Percentiles rank a stretch among this genome's conserved stretches.
phyloP scores from a whole-genome alignment of 2,329 filamentous ascomycete genomes.

The Davidsoniella australis region DNA sequence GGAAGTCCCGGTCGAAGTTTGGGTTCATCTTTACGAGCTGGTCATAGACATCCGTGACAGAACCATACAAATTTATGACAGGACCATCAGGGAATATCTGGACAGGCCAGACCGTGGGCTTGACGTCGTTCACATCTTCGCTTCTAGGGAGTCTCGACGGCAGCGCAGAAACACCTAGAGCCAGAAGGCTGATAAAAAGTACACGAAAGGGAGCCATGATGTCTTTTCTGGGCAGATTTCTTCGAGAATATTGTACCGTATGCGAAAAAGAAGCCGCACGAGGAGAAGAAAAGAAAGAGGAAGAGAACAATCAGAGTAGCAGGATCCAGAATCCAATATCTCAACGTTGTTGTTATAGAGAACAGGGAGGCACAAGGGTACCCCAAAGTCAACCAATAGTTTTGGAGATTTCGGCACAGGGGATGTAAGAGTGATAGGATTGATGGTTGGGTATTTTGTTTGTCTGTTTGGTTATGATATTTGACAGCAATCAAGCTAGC shows the following conservation, averaged over 20 bases:
- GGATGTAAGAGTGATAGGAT: too few relatives aligned
- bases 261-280: not conserved
- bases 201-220: constrained; percentile 8
- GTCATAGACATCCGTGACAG: constrained; percentile 13
- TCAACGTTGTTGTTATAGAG: too few relatives aligned
- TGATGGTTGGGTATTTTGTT: too few relatives aligned
- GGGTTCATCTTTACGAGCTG: constrained; percentile 14
- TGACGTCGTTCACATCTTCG: constrained; percentile 1
- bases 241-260: not conserved
- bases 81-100: constrained; percentile 13
- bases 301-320: not conserved
- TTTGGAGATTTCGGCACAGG: too few relatives aligned
- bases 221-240: not conserved
- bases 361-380: too few relatives aligned
- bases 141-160: not conserved
- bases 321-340: not conserved
- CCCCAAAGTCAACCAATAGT: too few relatives aligned
- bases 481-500: too few relatives aligned
- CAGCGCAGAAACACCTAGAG: constrained; percentile 3
- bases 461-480: too few relatives aligned
- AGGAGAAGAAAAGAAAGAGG: not conserved
- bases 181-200: constrained; percentile 7
- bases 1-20: constrained; percentile 13
- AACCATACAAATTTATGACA: constrained; percentile 13
- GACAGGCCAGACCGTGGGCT: constrained; percentile 13